These are phyloP conservation scores for Zymoseptoria passerinii DNA, from an alignment of 2,329 filamentous ascomycete species.

Conservation along the genomic window DNA sequence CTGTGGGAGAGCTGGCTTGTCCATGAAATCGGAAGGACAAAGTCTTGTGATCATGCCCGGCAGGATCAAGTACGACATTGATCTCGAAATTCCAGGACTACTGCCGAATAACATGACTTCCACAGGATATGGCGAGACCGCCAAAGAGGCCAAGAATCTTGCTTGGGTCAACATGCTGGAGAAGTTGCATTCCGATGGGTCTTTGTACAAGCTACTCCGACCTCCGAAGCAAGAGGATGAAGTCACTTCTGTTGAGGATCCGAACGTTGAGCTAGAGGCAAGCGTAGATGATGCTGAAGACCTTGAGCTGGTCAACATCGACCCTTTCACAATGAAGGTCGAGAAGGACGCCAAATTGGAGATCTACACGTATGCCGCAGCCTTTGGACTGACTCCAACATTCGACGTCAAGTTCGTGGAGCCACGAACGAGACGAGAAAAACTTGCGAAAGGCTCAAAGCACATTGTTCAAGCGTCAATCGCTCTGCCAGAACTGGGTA, in stretches of 20 bases:
- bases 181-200: conserved; percentile 12
- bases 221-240: background rate
- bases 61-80: background rate
- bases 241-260: background rate
- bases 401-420: conserved; percentile 9
- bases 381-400: conserved; percentile 30
- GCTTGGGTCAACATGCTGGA: conserved; percentile 15
- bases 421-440: conserved; percentile 1
- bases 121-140: conserved; percentile 8
- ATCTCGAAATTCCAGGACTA: background rate
- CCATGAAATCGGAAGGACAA: conserved; percentile 1
- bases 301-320: conserved; percentile 10
- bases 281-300: background rate
- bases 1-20: conserved; percentile 4
- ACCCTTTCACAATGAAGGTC: conserved; percentile 11
- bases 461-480: conserved; percentile 15
- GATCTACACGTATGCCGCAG: conserved; percentile 38
- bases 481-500: conserved; percentile 30
- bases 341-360: conserved; percentile 23
- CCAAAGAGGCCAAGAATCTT: conserved; percentile 9
- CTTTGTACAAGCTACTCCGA: conserved; percentile 9
- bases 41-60: background rate
- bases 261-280: background rate
- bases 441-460: background rate
- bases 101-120: background rate